phyloP scores from a whole-genome alignment of 495 filamentous ascomycete species.

The Podospora didyma region DNA sequence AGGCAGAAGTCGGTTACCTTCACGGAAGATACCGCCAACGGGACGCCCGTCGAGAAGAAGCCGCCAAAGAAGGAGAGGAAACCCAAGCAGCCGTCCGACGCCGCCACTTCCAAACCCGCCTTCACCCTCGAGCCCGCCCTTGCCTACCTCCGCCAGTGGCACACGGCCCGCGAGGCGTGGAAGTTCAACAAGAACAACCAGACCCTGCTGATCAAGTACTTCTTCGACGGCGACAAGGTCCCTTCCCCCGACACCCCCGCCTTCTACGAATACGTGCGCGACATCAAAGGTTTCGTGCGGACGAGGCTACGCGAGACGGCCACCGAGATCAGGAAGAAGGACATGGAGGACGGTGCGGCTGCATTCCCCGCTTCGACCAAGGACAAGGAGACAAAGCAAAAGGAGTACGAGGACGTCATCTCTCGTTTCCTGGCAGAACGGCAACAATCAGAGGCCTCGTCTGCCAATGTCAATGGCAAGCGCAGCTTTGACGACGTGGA shows the following conservation, averaged over 20 bases:
- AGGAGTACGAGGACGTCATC: slow-evolving; percentile 55
- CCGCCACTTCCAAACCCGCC: slow-evolving; percentile 25
- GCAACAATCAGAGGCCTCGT: slow-evolving; percentile 17
- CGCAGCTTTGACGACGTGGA: slow-evolving; percentile 44
- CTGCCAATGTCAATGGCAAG: slow-evolving; percentile 26
- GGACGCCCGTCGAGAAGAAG: slow-evolving; percentile 9
- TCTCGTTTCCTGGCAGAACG: slow-evolving; percentile 31
- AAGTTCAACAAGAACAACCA: slow-evolving; percentile 94
- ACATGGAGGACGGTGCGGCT: slow-evolving; percentile 41
- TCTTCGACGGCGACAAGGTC: slow-evolving; percentile 63
- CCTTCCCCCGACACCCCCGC: slow-evolving; percentile 59
- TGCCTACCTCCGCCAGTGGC: slow-evolving; percentile 67
- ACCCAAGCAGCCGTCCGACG: slow-evolving; percentile 27
- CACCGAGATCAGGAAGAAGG: slow-evolving; percentile 47
- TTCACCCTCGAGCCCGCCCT: slow-evolving; percentile 57
- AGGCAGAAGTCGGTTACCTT: slow-evolving; percentile 74
- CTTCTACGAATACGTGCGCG: slow-evolving; percentile 66
- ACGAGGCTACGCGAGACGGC: slow-evolving; percentile 60
- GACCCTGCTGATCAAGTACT: slow-evolving; percentile 73
- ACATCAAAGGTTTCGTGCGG: slow-evolving; percentile 64
- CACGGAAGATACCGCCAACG: slow-evolving; percentile 57
- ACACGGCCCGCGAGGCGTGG: slow-evolving; percentile 63
- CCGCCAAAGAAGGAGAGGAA: slow-evolving; percentile 34
- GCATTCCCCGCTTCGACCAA: slow-evolving; percentile 37
- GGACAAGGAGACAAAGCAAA: slow-evolving; percentile 42